These are phyloP conservation scores for Megacollybia marginata DNA, from an alignment of 768 basidiomycete species.

Conservation along the genomic window DNA sequence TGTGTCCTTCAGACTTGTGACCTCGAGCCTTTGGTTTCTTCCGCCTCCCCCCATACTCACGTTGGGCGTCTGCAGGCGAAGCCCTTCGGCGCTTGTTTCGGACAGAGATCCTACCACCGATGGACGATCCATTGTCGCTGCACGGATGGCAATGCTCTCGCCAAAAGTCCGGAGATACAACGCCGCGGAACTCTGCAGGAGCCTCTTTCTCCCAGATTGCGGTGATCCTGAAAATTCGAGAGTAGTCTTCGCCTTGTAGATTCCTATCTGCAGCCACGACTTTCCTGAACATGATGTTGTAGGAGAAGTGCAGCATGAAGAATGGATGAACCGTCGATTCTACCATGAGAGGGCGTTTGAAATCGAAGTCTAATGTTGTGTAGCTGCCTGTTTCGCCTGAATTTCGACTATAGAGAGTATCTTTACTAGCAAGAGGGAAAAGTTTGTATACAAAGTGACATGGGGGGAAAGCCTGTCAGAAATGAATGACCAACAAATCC, in stretches of 20 bases:
- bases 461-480: neutral
- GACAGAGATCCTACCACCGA: neutral
- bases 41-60: too few species aligned
- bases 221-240: neutral
- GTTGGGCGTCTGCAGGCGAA: too few species aligned
- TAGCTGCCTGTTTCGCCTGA: neutral
- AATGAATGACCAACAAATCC: neutral
- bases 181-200: neutral
- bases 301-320: neutral
- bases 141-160: neutral
- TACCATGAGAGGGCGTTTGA: neutral
- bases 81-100: too few species aligned
- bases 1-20: too few species aligned
- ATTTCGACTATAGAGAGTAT: neutral
- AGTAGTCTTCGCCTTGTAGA: neutral
- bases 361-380: neutral
- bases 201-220: neutral
- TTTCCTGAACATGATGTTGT: neutral
- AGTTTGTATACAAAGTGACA: too few species aligned
- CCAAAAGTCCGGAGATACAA: neutral
- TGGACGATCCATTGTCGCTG: neutral
- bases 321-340: neutral
- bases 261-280: neutral
- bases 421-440: neutral
- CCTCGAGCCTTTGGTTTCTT: too few species aligned